Percentiles rank a stretch among this genome's conserved stretches.
Evolutionary conservation across 176 grass and related monocot species (phyloP).

Genomic region (Areca catechu): DNA sequence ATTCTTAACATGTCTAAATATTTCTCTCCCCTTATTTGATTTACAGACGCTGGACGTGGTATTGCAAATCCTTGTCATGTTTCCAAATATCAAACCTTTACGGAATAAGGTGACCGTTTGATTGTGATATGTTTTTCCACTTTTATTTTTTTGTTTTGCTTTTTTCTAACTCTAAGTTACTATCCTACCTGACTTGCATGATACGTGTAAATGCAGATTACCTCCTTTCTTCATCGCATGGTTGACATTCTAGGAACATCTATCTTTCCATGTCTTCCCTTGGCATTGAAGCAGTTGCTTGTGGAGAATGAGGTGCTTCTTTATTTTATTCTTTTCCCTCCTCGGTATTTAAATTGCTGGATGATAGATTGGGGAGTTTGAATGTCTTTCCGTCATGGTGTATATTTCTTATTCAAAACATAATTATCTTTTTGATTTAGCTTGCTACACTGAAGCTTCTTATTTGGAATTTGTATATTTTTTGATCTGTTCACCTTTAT

Average conservation of each 20-base stretch:
- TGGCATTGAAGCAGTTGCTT: constrained; percentile 67
- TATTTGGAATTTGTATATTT: too few species aligned
- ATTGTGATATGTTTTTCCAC: constrained; percentile 9
- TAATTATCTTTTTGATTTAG: too few species aligned
- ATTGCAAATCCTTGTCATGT: constrained; percentile 63
- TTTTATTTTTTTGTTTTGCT: not conserved
- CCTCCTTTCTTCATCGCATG: constrained; percentile 93
- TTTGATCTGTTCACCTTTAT: too few species aligned
- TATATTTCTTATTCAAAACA: too few species aligned
- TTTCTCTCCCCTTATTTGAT: constrained; percentile 2
- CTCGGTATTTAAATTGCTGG: too few species aligned
- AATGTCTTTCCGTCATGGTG: too few species aligned
- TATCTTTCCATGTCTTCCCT: constrained; percentile 61
- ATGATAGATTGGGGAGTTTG: too few species aligned
- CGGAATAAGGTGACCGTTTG: constrained; percentile 61
- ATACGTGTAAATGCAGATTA: constrained; percentile 42
- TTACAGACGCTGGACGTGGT: constrained; percentile 72
- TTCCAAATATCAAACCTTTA: constrained; percentile 59
- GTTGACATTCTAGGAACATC: constrained; percentile 84
- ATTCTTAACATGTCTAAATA: too few species aligned
- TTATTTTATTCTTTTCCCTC: not conserved
- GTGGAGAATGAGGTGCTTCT: constrained; percentile 71
- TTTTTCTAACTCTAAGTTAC: constrained; percentile 9
- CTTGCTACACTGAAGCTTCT: too few species aligned
- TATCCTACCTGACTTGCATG: not conserved